Conservation (phyloP, 2,329 filamentous ascomycete species). For the Colletotrichum noveboracense region DNA sequence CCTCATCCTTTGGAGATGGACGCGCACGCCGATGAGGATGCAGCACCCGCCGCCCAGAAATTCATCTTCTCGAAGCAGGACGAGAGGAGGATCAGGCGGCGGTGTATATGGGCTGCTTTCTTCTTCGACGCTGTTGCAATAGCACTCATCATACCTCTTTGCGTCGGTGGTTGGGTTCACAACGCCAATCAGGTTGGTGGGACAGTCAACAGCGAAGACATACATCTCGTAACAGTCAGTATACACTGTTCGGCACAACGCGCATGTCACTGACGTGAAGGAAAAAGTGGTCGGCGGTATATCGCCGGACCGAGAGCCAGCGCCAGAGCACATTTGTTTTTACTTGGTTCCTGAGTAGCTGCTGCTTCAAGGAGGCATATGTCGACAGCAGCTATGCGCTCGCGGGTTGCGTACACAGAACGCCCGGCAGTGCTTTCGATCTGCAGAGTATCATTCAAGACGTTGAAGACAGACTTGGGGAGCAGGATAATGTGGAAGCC, state of each 20-base stretch:
- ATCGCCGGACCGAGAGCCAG: neutral
- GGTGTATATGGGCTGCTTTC: neutral
- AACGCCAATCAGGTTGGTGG: neutral
- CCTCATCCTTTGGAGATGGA: neutral
- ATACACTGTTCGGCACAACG: neutral
- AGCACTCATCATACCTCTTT: neutral
- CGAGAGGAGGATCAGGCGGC: neutral
- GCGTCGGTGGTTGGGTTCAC: conserved; percentile 2
- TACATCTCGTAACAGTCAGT: conserved; percentile 7
- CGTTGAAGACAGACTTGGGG: neutral
- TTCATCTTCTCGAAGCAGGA: conserved; percentile 1
- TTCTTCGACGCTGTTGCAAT: neutral
- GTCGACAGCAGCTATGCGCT: neutral
- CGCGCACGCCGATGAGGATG: neutral
- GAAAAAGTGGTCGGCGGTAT: conserved; percentile 1
- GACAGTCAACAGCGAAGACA: neutral
- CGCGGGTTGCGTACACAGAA: neutral
- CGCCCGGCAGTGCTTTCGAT: neutral
- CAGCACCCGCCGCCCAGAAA: neutral
- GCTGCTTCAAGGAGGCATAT: neutral
- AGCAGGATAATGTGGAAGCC: neutral
- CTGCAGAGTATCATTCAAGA: neutral
- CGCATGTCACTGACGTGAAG: neutral
- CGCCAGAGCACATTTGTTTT: neutral
- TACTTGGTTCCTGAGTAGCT: conserved; percentile 7